Percentiles rank a stretch among this genome's conserved stretches.
These are phyloP conservation scores for Dalbergia cochinchinensis DNA, from an alignment of 306 rosid species.

Conservation along the genomic window DNA sequence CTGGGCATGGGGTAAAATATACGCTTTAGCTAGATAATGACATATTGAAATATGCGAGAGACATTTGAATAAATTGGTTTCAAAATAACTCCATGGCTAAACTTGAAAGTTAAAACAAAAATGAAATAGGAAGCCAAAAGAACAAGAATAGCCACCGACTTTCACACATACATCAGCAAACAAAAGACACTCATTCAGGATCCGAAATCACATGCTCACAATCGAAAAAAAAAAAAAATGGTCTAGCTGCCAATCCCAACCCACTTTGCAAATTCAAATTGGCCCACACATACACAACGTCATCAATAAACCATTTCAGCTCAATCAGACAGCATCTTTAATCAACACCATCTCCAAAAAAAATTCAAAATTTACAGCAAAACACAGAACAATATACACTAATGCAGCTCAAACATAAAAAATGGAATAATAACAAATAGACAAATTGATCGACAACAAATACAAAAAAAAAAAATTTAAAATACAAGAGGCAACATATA, in stretches of 20 bases:
- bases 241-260: conserved; percentile 40
- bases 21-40: conserved; percentile 11
- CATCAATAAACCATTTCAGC: conserved; percentile 13
- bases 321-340: conserved; percentile 23
- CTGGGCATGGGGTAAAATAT: conserved; percentile 4
- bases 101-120: conserved; percentile 1
- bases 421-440: not conserved
- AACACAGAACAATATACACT: conserved; percentile 16
- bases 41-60: conserved; percentile 1
- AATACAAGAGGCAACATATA: not conserved
- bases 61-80: conserved; percentile 30
- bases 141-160: conserved; percentile 10
- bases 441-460: conserved; percentile 35
- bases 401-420: conserved; percentile 43
- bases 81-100: conserved; percentile 2
- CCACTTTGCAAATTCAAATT: conserved; percentile 41
- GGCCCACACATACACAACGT: conserved; percentile 8
- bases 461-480: not conserved
- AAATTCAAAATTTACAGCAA: not conserved
- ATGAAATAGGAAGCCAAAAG: not conserved
- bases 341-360: not conserved
- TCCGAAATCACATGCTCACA: conserved; percentile 30
- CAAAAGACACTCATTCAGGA: conserved; percentile 12
- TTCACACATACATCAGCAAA: conserved; percentile 4
- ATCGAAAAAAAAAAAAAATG: conserved; percentile 41